Evolutionary conservation across 441 rosid species (phyloP).

Genomic region (Brassica hybrid): DNA sequence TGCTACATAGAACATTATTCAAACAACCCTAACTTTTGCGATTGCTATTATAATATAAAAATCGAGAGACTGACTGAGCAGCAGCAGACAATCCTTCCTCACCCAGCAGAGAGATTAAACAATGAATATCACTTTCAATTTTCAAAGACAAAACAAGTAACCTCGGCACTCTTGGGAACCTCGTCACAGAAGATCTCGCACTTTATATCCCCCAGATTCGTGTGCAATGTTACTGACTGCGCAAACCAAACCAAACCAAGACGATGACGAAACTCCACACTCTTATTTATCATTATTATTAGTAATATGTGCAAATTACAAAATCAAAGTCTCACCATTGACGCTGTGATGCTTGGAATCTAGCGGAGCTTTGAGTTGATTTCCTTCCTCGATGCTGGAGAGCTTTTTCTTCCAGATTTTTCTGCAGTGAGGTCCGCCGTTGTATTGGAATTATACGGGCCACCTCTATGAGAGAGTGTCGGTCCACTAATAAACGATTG

Average conservation of each 20-base stretch:
- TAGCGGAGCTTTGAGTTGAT: not conserved
- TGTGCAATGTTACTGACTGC: constrained; percentile 95
- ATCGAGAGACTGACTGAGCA: not conserved
- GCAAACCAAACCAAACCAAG: constrained; percentile 1
- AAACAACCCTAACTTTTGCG: constrained; percentile 1
- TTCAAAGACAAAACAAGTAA: not conserved
- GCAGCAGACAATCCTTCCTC: not conserved
- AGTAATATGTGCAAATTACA: not conserved
- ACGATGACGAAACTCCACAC: constrained; percentile 3
- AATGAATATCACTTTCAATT: too few relatives aligned
- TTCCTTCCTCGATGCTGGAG: too few relatives aligned
- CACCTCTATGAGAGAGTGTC: too few relatives aligned
- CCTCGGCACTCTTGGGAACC: constrained; percentile 94
- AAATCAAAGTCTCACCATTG: constrained; percentile 30
- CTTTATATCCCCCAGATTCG: constrained; percentile 96
- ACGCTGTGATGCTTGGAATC: not conserved
- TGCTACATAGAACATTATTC: not conserved
- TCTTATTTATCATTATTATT: not conserved
- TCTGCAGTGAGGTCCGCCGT: too few relatives aligned
- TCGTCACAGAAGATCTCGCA: constrained; percentile 97
- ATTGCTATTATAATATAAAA: not conserved
- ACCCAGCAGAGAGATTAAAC: constrained; percentile 1
- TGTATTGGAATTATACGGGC: too few relatives aligned
- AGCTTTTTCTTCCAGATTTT: too few relatives aligned
- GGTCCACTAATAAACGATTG: too few relatives aligned